Base-by-base conservation (phyloP, 176 grass and related monocot genomes). In the Hsuehochloa calcarea region DNA sequence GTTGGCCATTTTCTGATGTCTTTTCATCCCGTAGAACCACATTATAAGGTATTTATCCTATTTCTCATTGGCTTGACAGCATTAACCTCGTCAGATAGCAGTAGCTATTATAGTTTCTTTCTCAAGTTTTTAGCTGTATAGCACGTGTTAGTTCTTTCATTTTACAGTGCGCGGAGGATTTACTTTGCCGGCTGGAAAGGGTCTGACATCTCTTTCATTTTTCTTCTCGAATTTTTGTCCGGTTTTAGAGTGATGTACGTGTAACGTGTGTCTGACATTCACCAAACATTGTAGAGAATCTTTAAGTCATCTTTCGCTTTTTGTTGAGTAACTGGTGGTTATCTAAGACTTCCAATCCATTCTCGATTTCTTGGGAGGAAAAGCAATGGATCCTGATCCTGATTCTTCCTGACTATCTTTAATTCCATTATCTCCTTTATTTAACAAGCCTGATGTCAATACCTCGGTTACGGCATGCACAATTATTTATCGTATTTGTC, bases 401-500 rank as follows among this genome's bases (percentile, higher is more conserved):
- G 67, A 72, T 22, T 34, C 41, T 10, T 37, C 52, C 22, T 14
- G 52, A 22, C 10, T 6, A 46, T 17, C 10, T 72, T 27, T 49
- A 63, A 45, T 19, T 73, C 19, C 3, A 52, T 27, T 41, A 9
- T 69, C 14, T 84, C 58, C 17, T 23, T 74, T 31, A 10, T 35
- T 22, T 27, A 80, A 80, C 15, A 73, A 74, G 47, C 27, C 10
- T 10, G 46, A 40, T 29, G 37, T 49, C 68, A 85, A 85, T 41
- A 74, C 70, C 70, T 80, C 17, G 6, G 31, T 20, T 25, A n/a
- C 38, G 13, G 37, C 46, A 46, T 65, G 74, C 47, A 0, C 6
- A 54, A 41, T 85, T 76, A 46, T 82, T 49, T 86, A 82, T 82
- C 3, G 3, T 86, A 65, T 78, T 43, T 40, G 14, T 90, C 79